Evolutionary conservation across 2,329 filamentous ascomycete species (phyloP).

Genomic region (Neofusicoccum sp.): DNA sequence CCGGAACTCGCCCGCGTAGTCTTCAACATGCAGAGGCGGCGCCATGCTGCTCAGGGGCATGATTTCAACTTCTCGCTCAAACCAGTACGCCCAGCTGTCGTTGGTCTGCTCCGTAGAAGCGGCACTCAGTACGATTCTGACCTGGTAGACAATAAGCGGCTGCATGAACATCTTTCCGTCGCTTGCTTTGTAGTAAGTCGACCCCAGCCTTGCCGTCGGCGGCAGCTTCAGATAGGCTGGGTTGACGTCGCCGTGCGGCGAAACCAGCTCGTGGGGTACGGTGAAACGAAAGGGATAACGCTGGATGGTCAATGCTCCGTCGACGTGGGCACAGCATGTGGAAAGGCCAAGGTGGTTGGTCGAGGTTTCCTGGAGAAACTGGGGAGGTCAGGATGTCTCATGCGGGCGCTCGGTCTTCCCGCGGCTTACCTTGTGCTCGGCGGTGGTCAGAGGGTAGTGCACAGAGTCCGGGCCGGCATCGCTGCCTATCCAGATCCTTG

Average conservation of each 20-base stretch:
- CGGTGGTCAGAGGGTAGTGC: background rate
- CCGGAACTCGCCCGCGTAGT: background rate
- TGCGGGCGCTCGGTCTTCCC: too few species aligned
- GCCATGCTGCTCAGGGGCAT: background rate
- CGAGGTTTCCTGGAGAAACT: too few species aligned
- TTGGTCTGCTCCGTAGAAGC: too few species aligned
- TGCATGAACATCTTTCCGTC: background rate
- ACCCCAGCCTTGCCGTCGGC: background rate
- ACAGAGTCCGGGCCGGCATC: background rate
- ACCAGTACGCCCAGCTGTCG: background rate
- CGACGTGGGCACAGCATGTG: too few species aligned
- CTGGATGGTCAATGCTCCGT: too few species aligned
- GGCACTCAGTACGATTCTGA: background rate
- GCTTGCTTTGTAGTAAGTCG: background rate
- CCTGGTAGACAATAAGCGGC: background rate
- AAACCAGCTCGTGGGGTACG: background rate
- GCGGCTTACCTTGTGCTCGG: background rate
- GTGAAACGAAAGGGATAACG: too few species aligned
- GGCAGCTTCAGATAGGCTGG: background rate
- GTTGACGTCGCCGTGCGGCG: background rate
- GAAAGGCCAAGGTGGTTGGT: too few species aligned
- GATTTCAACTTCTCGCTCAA: background rate
- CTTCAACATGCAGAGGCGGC: background rate
- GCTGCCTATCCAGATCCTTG: background rate
- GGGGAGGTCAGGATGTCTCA: too few species aligned